phyloP scores from a whole-genome alignment of 345 rosid genomes.

The Lumnitzera racemosa region DNA sequence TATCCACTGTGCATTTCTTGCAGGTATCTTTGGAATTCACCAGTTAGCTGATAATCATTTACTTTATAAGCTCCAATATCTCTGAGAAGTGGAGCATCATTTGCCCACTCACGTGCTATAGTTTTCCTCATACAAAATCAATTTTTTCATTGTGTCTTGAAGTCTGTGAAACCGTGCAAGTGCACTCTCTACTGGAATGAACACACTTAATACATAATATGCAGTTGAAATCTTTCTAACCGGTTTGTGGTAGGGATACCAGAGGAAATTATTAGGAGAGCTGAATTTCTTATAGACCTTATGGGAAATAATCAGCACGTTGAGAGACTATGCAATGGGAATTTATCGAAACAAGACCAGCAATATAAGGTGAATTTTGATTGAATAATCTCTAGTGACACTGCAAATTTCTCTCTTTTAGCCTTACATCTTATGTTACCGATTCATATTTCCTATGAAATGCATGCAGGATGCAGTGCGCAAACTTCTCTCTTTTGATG shows the following conservation, averaged over 20 bases:
- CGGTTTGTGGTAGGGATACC: conserved; percentile 51
- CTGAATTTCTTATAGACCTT: conserved; percentile 50
- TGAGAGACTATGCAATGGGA: conserved; percentile 45
- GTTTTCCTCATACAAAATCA: too few species aligned
- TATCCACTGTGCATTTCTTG: conserved; percentile 79
- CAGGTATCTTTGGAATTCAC: conserved; percentile 37
- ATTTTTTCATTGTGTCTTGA: too few species aligned
- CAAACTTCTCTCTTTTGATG: conserved; percentile 59
- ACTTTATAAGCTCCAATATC: too few species aligned
- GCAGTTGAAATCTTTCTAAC: conserved; percentile 2
- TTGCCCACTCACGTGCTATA: background rate
- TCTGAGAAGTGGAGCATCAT: background rate
- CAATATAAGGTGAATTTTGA: conserved; percentile 45
- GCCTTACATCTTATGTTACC: background rate
- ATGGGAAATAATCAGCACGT: conserved; percentile 37
- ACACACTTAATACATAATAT: background rate
- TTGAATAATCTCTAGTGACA: background rate
- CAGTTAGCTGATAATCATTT: too few species aligned
- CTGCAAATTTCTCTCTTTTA: background rate
- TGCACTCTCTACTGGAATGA: background rate
- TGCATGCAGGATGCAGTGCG: conserved; percentile 56
- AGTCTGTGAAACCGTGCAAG: background rate
- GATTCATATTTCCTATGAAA: background rate
- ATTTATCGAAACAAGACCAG: conserved; percentile 56
- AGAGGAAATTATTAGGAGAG: conserved; percentile 73